Percentiles rank a stretch among this genome's conserved stretches.
Evolutionary conservation across 352 stramenopile genomes (phyloP).

Genomic region (Phytophthora kernoviae): DNA sequence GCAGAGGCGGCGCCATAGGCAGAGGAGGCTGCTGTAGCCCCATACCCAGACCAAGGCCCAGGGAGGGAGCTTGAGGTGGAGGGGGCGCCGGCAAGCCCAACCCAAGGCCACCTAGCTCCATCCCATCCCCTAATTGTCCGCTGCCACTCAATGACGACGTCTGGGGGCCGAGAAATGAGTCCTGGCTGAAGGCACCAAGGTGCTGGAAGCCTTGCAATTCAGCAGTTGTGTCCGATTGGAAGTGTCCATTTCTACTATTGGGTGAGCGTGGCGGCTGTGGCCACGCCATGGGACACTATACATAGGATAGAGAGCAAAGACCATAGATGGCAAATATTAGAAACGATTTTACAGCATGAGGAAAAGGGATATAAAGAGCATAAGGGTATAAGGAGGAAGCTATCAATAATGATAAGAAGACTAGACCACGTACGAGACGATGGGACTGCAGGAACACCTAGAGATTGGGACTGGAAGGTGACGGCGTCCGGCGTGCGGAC

Average conservation of each 20-base stretch:
- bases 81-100: constrained; percentile 13
- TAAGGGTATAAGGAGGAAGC: background rate
- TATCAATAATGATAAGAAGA: background rate
- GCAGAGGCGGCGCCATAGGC: constrained; percentile 21
- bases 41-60: constrained; percentile 14
- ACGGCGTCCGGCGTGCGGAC: background rate
- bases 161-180: constrained; percentile 15
- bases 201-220: constrained; percentile 12
- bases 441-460: constrained; percentile 1
- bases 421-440: constrained; percentile 14
- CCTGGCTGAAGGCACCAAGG: constrained; percentile 24
- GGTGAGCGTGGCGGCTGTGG: constrained; percentile 32
- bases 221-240: constrained; percentile 22
- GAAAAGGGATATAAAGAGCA: background rate
- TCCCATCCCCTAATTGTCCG: constrained; percentile 9
- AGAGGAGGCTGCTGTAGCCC: constrained; percentile 17
- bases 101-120: constrained; percentile 24
- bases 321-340: constrained; percentile 5
- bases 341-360: background rate
- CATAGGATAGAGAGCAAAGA: constrained; percentile 17
- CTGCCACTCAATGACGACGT: constrained; percentile 5
- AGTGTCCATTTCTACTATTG: constrained; percentile 15
- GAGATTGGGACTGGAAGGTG: constrained; percentile 1
- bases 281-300: constrained; percentile 39
- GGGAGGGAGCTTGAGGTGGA: constrained; percentile 11